phyloP scores from a whole-genome alignment of 225 moss, liverwort and hornwort genomes.

The Takakia lepidozioides region DNA sequence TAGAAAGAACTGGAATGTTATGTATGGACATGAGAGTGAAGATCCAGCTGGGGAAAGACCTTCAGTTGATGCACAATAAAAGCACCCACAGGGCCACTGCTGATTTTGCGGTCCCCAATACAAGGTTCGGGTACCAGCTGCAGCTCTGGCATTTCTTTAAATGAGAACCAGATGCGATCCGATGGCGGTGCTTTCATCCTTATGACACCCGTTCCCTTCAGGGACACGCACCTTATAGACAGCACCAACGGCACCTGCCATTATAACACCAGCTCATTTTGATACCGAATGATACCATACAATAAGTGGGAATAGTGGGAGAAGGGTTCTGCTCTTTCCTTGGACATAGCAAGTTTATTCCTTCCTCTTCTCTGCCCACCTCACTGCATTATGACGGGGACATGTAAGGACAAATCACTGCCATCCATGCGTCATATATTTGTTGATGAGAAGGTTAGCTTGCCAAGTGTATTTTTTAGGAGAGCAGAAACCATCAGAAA shows the following conservation, averaged over 20 bases:
- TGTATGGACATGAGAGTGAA: slow-evolving; percentile 12
- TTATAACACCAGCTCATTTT: slow-evolving; percentile 10
- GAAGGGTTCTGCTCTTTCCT: background rate
- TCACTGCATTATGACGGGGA: no score
- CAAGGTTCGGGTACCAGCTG: slow-evolving; percentile 81
- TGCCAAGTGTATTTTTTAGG: no score
- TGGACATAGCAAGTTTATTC: no score
- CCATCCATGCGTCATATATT: no score
- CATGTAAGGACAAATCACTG: no score
- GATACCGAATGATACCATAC: no score
- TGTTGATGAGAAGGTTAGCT: no score
- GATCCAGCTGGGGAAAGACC: slow-evolving; percentile 67
- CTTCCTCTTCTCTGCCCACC: no score
- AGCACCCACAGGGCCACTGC: slow-evolving; percentile 60
- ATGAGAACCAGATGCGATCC: slow-evolving; percentile 93
- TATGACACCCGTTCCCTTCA: slow-evolving; percentile 71
- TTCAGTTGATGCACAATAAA: slow-evolving; percentile 86
- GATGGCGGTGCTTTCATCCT: slow-evolving; percentile 86
- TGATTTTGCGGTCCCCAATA: slow-evolving; percentile 84
- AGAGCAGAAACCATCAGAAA: no score
- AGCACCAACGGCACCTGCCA: slow-evolving; percentile 76
- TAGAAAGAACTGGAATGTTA: background rate
- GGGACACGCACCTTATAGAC: slow-evolving; percentile 60
- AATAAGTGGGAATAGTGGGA: no score
- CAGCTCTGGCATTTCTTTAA: slow-evolving; percentile 74